Percentiles rank a stretch among this genome's conserved stretches.
These are phyloP conservation scores for Trametes meyenii DNA, from an alignment of 768 basidiomycete species.

Conservation along the genomic window DNA sequence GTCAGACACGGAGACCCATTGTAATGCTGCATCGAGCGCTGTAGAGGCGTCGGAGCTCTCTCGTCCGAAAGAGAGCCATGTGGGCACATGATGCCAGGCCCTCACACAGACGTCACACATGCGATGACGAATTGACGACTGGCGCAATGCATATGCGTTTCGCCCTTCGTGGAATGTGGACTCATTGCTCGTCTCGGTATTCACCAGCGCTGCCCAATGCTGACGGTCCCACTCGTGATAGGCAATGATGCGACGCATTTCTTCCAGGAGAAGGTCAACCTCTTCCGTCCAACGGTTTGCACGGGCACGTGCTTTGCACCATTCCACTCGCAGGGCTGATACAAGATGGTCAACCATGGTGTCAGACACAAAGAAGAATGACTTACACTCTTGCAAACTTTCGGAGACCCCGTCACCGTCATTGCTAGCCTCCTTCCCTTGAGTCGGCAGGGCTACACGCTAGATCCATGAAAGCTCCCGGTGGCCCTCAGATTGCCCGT, in stretches of 20 bases:
- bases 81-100: background rate
- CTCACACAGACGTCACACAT: background rate
- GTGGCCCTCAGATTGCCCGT: constrained; percentile 10
- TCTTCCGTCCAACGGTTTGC: constrained; percentile 24
- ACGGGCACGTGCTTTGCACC: constrained; percentile 17
- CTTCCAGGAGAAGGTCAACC: constrained; percentile 21
- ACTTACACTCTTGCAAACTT: background rate
- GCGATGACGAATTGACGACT: background rate
- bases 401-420: background rate
- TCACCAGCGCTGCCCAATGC: background rate
- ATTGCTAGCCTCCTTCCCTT: background rate
- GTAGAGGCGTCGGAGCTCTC: background rate
- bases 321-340: constrained; percentile 17
- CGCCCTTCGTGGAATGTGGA: background rate
- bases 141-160: background rate
- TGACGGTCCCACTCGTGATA: background rate
- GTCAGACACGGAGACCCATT: too few species aligned
- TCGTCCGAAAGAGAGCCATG: background rate
- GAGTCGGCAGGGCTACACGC: background rate
- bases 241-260: constrained; percentile 21
- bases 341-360: background rate
- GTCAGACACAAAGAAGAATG: background rate
- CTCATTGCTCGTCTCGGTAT: background rate
- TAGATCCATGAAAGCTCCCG: constrained; percentile 24
- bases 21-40: too few species aligned